These are phyloP conservation scores for Russula virescens DNA, from an alignment of 768 basidiomycete genomes.

Conservation along the genomic window DNA sequence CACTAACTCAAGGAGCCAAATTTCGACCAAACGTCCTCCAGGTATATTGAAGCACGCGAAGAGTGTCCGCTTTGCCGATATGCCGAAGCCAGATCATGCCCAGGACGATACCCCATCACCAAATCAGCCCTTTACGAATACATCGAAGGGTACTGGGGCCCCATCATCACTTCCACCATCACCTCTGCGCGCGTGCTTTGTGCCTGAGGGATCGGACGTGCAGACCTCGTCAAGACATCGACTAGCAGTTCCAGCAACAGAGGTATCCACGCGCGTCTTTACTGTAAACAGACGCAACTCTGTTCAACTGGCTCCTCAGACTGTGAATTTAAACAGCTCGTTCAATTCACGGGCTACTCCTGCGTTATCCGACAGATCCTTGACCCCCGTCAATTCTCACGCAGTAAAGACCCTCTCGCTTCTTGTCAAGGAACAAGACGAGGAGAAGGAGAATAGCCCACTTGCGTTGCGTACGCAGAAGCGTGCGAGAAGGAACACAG, in stretches of 20 bases:
- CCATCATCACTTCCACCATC: slow-evolving; percentile 17
- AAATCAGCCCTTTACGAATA: background rate
- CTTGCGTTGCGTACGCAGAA: slow-evolving; percentile 5
- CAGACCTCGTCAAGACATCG: background rate
- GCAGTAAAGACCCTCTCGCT: slow-evolving; percentile 15
- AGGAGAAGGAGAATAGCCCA: slow-evolving; percentile 22
- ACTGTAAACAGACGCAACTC: background rate
- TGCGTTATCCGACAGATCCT: background rate
- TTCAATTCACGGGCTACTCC: background rate
- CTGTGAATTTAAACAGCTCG: background rate
- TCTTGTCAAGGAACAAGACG: slow-evolving; percentile 10
- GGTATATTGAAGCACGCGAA: slow-evolving; percentile 24
- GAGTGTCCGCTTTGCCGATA: slow-evolving; percentile 24
- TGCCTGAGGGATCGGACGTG: background rate
- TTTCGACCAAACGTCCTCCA: slow-evolving; percentile 6
- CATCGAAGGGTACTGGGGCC: background rate
- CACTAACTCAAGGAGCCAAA: background rate
- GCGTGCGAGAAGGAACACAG: slow-evolving; percentile 5
- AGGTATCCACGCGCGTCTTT: background rate
- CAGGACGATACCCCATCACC: background rate
- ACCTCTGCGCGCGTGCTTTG: slow-evolving; percentile 16
- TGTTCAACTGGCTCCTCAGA: background rate
- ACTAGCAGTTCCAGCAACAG: background rate
- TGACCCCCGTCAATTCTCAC: slow-evolving; percentile 8
- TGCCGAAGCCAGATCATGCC: slow-evolving; percentile 4